Percentiles rank a stretch among this genome's conserved stretches.
Conservation (phyloP, 345 rosid species). For the Linum lewisii region DNA sequence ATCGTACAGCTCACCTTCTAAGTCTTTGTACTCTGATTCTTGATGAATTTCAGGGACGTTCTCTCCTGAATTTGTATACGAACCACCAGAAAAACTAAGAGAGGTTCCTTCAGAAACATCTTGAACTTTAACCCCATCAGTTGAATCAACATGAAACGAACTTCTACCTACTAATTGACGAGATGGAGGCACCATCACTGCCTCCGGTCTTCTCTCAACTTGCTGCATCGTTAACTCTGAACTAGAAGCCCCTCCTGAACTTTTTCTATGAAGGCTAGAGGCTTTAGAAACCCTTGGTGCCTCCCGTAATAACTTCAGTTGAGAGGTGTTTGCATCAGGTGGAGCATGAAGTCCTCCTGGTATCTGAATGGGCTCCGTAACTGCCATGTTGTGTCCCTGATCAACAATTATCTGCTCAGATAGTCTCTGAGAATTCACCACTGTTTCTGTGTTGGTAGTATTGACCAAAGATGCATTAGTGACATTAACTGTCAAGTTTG, state of each 20-base stretch:
- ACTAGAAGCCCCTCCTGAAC: conserved; percentile 27
- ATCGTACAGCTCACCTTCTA: conserved; percentile 22
- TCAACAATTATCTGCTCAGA: conserved; percentile 34
- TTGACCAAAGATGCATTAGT: conserved; percentile 26
- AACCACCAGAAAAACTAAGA: too few species aligned
- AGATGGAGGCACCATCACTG: conserved; percentile 43
- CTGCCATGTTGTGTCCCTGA: conserved; percentile 30
- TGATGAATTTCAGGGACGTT: conserved; percentile 18
- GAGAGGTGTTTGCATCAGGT: conserved; percentile 26
- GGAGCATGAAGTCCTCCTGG: conserved; percentile 18
- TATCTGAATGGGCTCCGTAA: conserved; percentile 22
- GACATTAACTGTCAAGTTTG: conserved; percentile 16
- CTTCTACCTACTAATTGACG: conserved; percentile 39
- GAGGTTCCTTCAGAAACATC: conserved; percentile 26
- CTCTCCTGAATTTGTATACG: conserved; percentile 23
- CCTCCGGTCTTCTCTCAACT: conserved; percentile 34
- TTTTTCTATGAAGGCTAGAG: conserved; percentile 25
- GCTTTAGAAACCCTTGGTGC: conserved; percentile 15
- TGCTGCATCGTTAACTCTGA: conserved; percentile 33
- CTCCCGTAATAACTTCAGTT: conserved; percentile 25
- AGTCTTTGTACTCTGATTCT: conserved; percentile 20
- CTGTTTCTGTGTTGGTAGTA: conserved; percentile 24
- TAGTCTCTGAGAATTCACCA: conserved; percentile 27
- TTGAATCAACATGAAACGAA: conserved; percentile 19
- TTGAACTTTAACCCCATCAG: conserved; percentile 24